Conservation (phyloP, 2,329 filamentous ascomycete genomes). For the Apiospora pterosperma region DNA sequence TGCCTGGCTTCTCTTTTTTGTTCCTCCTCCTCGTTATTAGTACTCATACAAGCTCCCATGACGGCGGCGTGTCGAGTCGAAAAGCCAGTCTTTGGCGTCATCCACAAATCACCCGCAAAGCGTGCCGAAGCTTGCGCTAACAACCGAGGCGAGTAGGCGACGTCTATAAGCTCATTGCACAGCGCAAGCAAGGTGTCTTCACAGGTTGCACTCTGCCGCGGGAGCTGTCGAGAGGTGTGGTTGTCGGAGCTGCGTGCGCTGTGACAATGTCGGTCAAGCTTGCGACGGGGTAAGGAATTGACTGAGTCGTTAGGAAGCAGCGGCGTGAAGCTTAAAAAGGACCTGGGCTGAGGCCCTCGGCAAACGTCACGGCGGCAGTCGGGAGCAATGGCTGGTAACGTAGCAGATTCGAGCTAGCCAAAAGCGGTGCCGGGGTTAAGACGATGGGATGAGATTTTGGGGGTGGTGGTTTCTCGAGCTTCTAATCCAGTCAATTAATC, state of each 20-base stretch:
- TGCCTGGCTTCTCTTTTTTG: conserved; percentile 92
- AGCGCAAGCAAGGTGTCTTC: neutral
- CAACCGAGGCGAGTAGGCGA: neutral
- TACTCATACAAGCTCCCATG: conserved; percentile 96
- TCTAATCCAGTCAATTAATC: neutral
- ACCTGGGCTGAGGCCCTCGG: neutral
- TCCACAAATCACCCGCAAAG: neutral
- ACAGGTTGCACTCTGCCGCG: neutral
- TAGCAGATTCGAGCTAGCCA: neutral
- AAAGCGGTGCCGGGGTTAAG: neutral
- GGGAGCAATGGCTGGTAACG: neutral
- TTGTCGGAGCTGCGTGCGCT: neutral
- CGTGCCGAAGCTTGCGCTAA: neutral
- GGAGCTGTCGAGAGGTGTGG: neutral
- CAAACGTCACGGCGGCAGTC: neutral
- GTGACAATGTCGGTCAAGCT: conserved; percentile 2
- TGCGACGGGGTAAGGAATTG: neutral
- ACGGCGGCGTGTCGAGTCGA: conserved; percentile 20
- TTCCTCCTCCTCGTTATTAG: conserved; percentile 79
- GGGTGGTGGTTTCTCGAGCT: neutral
- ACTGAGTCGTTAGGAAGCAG: conserved; percentile 1
- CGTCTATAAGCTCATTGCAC: conserved; percentile 3
- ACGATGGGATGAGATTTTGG: neutral
- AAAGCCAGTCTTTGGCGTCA: conserved; percentile 4
- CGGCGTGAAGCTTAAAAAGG: conserved; percentile 5